Percentiles rank a stretch among this genome's conserved stretches.
These are phyloP conservation scores for Rhododendron mucronatum DNA, from an alignment of 148 eudicot species.

Conservation along the genomic window DNA sequence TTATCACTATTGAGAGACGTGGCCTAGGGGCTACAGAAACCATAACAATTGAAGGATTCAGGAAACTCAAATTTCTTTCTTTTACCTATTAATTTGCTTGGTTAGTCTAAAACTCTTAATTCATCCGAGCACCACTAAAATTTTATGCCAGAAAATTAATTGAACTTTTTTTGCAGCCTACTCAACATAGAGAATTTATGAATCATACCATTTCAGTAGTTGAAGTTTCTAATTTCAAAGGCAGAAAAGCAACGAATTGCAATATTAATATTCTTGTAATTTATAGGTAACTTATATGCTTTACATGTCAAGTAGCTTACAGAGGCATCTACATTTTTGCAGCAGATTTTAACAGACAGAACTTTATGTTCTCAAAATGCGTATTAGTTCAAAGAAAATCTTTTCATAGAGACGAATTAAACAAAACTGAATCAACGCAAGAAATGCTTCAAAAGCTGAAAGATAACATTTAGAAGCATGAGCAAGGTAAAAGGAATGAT, in stretches of 20 bases:
- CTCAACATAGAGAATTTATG: not conserved
- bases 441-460: not conserved
- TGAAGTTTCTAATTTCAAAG: not conserved
- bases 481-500: too few relatives aligned
- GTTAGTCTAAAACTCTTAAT: not conserved
- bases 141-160: not conserved
- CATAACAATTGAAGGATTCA: too few relatives aligned
- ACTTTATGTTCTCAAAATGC: not conserved
- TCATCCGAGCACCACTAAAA: not conserved
- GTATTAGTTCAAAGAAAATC: not conserved
- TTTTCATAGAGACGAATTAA: not conserved
- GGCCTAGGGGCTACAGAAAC: too few relatives aligned
- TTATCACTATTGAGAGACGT: too few relatives aligned
- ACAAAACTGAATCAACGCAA: not conserved
- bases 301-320: not conserved
- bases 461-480: not conserved
- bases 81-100: too few relatives aligned
- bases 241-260: not conserved
- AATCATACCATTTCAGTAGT: not conserved
- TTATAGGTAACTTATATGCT: not conserved
- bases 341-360: not conserved
- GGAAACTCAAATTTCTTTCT: too few relatives aligned
- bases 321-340: not conserved
- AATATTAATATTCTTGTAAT: not conserved
- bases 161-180: too few relatives aligned